Conservation (phyloP, 1,139 yeast genomes). For the Debaryomyces nepalensis region DNA sequence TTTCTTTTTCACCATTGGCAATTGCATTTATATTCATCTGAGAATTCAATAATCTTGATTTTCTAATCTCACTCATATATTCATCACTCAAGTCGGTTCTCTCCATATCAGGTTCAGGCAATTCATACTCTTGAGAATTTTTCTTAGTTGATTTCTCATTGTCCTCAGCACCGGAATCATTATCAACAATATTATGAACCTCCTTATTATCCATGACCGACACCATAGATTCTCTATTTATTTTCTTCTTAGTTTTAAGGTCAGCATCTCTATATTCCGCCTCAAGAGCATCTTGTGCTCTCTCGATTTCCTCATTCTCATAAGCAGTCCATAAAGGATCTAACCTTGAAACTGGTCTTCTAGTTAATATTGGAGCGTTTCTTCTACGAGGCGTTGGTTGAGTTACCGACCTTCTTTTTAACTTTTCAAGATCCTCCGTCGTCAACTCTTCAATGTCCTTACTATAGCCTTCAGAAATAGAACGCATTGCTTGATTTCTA, state of each 20-base stretch:
- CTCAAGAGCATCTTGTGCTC: slow-evolving; percentile 50
- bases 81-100: slow-evolving; percentile 49
- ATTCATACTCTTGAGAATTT: slow-evolving; percentile 28
- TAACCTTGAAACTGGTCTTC: slow-evolving; percentile 71
- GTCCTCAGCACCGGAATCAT: slow-evolving; percentile 10
- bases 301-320: slow-evolving; percentile 52
- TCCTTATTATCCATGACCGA: slow-evolving; percentile 33
- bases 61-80: slow-evolving; percentile 49
- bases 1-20: slow-evolving; percentile 27
- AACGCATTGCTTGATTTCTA: slow-evolving; percentile 33
- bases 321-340: slow-evolving; percentile 64
- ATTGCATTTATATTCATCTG: slow-evolving; percentile 42
- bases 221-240: slow-evolving; percentile 46
- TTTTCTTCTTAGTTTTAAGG: slow-evolving; percentile 24
- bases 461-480: slow-evolving; percentile 43
- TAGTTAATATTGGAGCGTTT: slow-evolving; percentile 47
- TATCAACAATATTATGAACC: slow-evolving; percentile 19
- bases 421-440: slow-evolving; percentile 44
- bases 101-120: slow-evolving; percentile 46
- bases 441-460: slow-evolving; percentile 37
- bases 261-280: slow-evolving; percentile 30
- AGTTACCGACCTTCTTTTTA: slow-evolving; percentile 54
- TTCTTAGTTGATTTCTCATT: slow-evolving; percentile 1
- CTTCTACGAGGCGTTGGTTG: slow-evolving; percentile 45
- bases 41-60: slow-evolving; percentile 48